Evolutionary conservation across 805 yeast genomes (phyloP), one percentile per base, ranked within the genome.

Genomic region (Diddensiella caesifluorescens): DNA sequence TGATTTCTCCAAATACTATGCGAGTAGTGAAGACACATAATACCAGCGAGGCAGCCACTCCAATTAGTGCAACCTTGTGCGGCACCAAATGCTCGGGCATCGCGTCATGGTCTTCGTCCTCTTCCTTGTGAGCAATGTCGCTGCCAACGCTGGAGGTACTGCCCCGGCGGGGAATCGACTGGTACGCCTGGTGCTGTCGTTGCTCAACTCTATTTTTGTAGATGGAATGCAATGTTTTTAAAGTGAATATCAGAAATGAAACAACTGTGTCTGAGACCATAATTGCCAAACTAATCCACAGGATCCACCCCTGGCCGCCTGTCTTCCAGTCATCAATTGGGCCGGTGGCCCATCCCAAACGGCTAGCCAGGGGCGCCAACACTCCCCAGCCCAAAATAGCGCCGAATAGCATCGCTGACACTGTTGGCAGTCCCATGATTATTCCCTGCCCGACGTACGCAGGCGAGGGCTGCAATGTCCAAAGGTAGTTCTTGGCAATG

Each of bases 381-480:
- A 90, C 63, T 0, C 76, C 95, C 98, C 98, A 90, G 0, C 98
- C 98, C 3, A 89, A 56, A 1, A 90, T 48, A 18, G 95, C 79
- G 2, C 98, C 98, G 51, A 87, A 73, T 31, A 90, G 64, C 98
- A 90, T 90, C 48, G 88, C 83, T 6, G 86, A 71, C 0, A 88
- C 94, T 0, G 97, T 88, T 1, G 89, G 85, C 5, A 88, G 66
- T 0, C 98, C 98, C 98, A 90, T 90, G 44, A 90, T 90, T 30
- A 92, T 87, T 3, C 98, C 98, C 62, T 90, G 98, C 2, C 98
- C 98, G 26, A 92, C 74, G 59, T 90, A 90, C 0, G 97, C 97
- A 0, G 98, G 98, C 0, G 96, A 87, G 0, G 96, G 96, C 60
- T 92, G 95, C 46, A 92, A 74, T 45, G 83, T 80, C 92, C 97